Percentiles rank a stretch among this genome's conserved stretches.
Conservation (phyloP, 208 protist species). For the Trypanosoma avium region DNA sequence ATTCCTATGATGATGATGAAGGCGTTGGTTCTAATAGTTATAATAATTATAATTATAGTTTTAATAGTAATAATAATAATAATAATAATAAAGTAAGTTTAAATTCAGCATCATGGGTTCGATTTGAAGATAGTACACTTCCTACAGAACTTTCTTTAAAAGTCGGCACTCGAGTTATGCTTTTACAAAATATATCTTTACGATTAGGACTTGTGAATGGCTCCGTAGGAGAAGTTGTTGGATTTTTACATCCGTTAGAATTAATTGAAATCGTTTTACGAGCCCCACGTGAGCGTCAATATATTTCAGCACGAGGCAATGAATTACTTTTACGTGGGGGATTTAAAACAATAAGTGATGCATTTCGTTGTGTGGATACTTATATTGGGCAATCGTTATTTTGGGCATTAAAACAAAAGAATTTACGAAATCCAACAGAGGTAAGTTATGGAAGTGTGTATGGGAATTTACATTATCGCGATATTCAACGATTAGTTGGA, state of each 20-base stretch:
- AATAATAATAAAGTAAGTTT: not conserved
- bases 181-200: constrained; percentile 66
- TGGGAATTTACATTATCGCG: constrained; percentile 24
- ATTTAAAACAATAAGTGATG: constrained; percentile 43
- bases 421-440: not conserved
- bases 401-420: constrained; percentile 32
- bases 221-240: constrained; percentile 56
- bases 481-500: constrained; percentile 31
- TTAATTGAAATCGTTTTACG: constrained; percentile 48
- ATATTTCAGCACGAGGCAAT: constrained; percentile 25
- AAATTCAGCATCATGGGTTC: constrained; percentile 21
- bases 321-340: constrained; percentile 43
- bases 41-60: not conserved
- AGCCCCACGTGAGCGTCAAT: constrained; percentile 22
- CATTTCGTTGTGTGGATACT: constrained; percentile 60
- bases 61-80: constrained; percentile 5
- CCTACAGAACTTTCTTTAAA: constrained; percentile 47
- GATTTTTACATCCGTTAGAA: constrained; percentile 81
- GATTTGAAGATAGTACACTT: constrained; percentile 60
- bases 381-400: constrained; percentile 34
- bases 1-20: constrained; percentile 21
- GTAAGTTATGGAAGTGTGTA: constrained; percentile 46
- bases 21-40: not conserved
- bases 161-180: constrained; percentile 70
- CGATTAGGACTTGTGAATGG: constrained; percentile 73